phyloP scores from a whole-genome alignment of 2,329 filamentous ascomycete species.

The Beauveria caledonica region DNA sequence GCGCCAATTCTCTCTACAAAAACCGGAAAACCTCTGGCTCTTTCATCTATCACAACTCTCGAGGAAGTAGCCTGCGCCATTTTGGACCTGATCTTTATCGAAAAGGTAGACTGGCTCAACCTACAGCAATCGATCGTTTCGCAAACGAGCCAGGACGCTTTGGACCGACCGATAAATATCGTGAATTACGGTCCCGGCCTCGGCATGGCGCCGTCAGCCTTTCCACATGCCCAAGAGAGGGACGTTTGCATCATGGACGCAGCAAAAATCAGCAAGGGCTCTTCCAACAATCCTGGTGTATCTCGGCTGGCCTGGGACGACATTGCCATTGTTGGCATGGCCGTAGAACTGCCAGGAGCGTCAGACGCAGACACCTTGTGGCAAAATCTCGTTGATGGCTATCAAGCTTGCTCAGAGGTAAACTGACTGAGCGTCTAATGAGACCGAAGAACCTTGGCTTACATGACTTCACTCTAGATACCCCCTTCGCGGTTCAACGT shows the following conservation, averaged over 20 bases:
- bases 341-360: not conserved
- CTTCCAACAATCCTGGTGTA: not conserved
- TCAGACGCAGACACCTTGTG: not conserved
- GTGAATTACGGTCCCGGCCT: not conserved
- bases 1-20: not conserved
- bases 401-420: not conserved
- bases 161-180: not conserved
- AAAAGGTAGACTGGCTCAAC: not conserved
- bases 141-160: not conserved
- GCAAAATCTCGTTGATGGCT: not conserved
- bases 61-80: not conserved
- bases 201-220: not conserved
- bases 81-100: not conserved
- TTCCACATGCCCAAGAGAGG: not conserved
- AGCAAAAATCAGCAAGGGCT: not conserved
- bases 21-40: not conserved
- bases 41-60: not conserved
- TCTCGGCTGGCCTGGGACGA: not conserved
- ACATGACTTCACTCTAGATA: not conserved
- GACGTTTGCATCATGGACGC: not conserved
- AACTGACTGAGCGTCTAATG: not conserved
- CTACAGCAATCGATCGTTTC: not conserved
- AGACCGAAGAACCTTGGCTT: not conserved
- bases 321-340: not conserved
- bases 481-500: not conserved